Evolutionary conservation across 257 asterid genomes (phyloP).

Genomic region (Solanum arcanum): DNA sequence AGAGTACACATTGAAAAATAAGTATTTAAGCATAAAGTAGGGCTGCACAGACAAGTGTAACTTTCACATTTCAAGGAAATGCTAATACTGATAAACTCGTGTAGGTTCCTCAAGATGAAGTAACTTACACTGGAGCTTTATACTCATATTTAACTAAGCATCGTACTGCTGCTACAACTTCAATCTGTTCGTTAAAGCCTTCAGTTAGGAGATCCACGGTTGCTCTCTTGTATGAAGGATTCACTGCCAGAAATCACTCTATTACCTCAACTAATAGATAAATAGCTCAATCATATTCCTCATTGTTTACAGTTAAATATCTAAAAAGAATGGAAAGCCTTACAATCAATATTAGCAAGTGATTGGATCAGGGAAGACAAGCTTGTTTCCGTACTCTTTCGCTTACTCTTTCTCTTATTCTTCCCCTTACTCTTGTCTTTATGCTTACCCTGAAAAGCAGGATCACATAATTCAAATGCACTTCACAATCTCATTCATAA

Average conservation of each 20-base stretch:
- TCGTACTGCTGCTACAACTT: too few species aligned
- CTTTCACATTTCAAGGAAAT: background rate
- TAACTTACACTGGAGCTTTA: too few species aligned
- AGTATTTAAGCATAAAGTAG: too few species aligned
- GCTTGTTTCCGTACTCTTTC: background rate
- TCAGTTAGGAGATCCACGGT: too few species aligned
- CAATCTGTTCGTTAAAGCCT: too few species aligned
- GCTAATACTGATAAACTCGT: too few species aligned
- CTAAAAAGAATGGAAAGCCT: too few species aligned
- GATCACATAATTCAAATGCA: background rate
- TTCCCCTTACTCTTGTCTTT: background rate
- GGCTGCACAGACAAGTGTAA: background rate
- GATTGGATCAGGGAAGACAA: too few species aligned
- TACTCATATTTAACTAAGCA: too few species aligned
- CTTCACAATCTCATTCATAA: background rate
- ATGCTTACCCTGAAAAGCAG: slow-evolving; percentile 21
- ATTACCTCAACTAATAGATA: background rate
- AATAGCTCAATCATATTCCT: background rate
- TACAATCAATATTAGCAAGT: too few species aligned
- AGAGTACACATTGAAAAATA: background rate
- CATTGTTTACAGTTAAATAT: background rate
- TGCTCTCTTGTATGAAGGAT: too few species aligned
- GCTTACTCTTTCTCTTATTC: background rate
- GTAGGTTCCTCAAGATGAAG: too few species aligned
- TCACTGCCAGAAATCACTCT: background rate